Percentiles rank a stretch among this genome's conserved stretches.
phyloP scores from a whole-genome alignment of 345 rosid genomes.

The Salix koriyanagi region DNA sequence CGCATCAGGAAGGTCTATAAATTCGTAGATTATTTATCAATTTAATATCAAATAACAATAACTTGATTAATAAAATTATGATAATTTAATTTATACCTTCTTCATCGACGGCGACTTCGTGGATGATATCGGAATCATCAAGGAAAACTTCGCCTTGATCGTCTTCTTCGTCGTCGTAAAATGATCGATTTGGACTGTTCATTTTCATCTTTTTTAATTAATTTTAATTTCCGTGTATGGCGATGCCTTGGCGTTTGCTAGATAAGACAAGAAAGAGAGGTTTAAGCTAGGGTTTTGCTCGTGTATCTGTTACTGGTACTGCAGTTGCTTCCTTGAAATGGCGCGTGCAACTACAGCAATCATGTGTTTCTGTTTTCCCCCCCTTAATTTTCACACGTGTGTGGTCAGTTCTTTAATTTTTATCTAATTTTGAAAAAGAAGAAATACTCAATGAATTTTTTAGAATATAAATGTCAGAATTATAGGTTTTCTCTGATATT shows the following conservation, averaged over 20 bases:
- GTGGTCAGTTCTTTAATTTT: too few species aligned
- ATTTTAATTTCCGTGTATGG: neutral
- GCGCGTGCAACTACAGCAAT: neutral
- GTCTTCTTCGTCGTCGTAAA: slow-evolving; percentile 8
- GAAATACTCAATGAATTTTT: neutral
- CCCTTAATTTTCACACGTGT: too few species aligned
- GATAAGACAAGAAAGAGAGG: neutral
- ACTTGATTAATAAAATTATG: neutral
- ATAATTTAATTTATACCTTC: slow-evolving; percentile 46
- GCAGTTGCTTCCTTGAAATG: neutral
- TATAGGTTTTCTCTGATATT: too few species aligned
- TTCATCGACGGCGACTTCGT: slow-evolving; percentile 64
- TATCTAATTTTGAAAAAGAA: neutral
- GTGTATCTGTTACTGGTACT: neutral
- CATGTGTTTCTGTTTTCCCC: neutral
- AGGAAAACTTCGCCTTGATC: slow-evolving; percentile 47
- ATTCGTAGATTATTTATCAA: neutral
- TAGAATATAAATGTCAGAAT: neutral
- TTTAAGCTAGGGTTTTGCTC: neutral
- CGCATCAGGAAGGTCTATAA: slow-evolving; percentile 76
- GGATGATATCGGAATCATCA: slow-evolving; percentile 66
- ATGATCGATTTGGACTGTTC: neutral
- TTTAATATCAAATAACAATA: neutral
- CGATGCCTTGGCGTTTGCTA: neutral
- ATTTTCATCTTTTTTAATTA: neutral